Evolutionary conservation across 2,329 filamentous ascomycete species (phyloP).

Genomic region (Calycina marina): DNA sequence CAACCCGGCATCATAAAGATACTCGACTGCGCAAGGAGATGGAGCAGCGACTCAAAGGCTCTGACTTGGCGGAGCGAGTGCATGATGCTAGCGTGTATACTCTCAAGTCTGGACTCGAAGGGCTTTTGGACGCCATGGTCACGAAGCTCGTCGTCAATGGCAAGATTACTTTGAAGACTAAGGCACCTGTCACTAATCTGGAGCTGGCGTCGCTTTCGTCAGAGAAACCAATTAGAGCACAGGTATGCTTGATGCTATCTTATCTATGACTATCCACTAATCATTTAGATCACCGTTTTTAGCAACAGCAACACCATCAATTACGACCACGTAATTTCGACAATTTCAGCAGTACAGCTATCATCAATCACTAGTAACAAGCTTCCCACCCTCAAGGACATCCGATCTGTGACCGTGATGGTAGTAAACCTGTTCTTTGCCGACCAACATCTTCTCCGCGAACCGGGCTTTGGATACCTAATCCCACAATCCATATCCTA

Average conservation of each 20-base stretch:
- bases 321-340: conserved; percentile 5
- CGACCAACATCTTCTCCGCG: conserved; percentile 34
- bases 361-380: not conserved
- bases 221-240: too few relatives aligned
- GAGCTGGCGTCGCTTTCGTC: too few relatives aligned
- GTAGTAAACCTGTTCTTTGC: conserved; percentile 82
- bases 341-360: not conserved
- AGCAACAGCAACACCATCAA: too few relatives aligned
- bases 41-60: conserved; percentile 7
- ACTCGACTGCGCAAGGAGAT: conserved; percentile 3
- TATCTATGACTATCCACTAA: too few relatives aligned
- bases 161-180: too few relatives aligned
- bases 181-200: too few relatives aligned
- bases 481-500: conserved; percentile 61
- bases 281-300: too few relatives aligned
- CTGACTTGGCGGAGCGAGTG: conserved; percentile 15
- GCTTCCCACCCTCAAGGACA: conserved; percentile 34
- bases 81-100: conserved; percentile 26
- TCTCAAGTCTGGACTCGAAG: conserved; percentile 46
- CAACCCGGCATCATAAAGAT: too few relatives aligned
- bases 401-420: conserved; percentile 67
- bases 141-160: too few relatives aligned
- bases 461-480: conserved; percentile 75
- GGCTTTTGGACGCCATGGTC: conserved; percentile 40
- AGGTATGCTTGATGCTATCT: too few relatives aligned